These are phyloP conservation scores for Boletales sp. DNA, from an alignment of 768 basidiomycete genomes.

Conservation along the genomic window DNA sequence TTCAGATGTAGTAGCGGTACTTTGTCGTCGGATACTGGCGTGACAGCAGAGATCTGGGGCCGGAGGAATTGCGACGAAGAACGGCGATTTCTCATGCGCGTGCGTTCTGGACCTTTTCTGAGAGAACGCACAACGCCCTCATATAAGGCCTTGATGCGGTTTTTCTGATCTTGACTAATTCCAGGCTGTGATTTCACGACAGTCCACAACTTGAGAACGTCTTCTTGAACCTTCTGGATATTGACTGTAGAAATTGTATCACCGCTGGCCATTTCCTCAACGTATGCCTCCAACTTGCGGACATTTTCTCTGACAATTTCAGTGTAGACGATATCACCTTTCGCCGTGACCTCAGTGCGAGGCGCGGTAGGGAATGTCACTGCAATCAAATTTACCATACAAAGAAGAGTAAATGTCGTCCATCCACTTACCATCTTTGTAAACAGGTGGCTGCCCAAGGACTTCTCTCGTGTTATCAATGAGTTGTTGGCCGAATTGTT, in stretches of 20 bases:
- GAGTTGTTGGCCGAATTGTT: constrained; percentile 94
- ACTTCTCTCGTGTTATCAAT: constrained; percentile 91
- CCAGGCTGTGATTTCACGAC: constrained; percentile 96
- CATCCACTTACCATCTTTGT: constrained; percentile 83
- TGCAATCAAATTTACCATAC: constrained; percentile 24
- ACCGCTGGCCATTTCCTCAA: constrained; percentile 96
- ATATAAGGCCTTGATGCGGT: constrained; percentile 90
- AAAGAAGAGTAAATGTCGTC: neutral
- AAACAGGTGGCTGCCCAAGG: constrained; percentile 78
- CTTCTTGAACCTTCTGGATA: constrained; percentile 96
- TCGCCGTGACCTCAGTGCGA: constrained; percentile 86
- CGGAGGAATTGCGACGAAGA: constrained; percentile 97
- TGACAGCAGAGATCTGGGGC: constrained; percentile 71
- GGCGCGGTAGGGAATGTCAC: constrained; percentile 99
- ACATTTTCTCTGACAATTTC: constrained; percentile 96
- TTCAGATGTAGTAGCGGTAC: constrained; percentile 94
- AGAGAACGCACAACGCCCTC: constrained; percentile 95
- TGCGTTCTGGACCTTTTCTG: constrained; percentile 67
- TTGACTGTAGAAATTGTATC: constrained; percentile 85
- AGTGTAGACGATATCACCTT: constrained; percentile 92
- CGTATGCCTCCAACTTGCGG: constrained; percentile 96
- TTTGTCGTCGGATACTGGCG: constrained; percentile 79
- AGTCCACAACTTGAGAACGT: constrained; percentile 95
- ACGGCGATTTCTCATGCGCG: constrained; percentile 69
- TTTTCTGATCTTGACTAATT: constrained; percentile 96